A percentile compares a stretch with the other conserved stretches of the same genome.
These are phyloP conservation scores for Metrosideros polymorpha DNA, from an alignment of 441 rosid species.

Conservation along the genomic window DNA sequence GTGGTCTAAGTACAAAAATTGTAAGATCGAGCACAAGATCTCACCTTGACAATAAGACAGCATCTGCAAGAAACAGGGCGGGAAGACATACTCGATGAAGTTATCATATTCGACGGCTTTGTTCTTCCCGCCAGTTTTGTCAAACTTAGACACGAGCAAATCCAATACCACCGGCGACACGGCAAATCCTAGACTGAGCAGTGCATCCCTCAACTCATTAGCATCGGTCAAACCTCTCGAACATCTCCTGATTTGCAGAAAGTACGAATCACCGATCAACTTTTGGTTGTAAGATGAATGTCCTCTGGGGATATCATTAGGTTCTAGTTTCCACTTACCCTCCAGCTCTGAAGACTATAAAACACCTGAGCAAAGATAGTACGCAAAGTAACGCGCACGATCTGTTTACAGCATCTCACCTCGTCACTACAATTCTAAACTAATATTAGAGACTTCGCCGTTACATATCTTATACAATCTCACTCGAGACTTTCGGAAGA, in stretches of 20 bases:
- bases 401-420: neutral
- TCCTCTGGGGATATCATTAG: neutral
- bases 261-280: neutral
- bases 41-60: conserved; percentile 90
- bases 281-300: neutral
- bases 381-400: no score
- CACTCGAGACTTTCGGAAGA: neutral
- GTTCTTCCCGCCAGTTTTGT: conserved; percentile 62
- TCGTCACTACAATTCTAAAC: neutral
- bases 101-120: conserved; percentile 82
- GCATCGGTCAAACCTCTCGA: conserved; percentile 66
- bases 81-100: conserved; percentile 72
- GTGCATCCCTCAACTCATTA: conserved; percentile 77
- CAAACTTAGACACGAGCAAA: conserved; percentile 72
- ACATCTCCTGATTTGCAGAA: conserved; percentile 31
- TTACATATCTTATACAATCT: neutral
- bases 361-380: conserved; percentile 41
- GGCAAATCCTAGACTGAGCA: conserved; percentile 60
- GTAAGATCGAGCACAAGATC: neutral
- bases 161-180: conserved; percentile 69
- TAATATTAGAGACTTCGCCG: neutral
- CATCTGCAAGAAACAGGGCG: conserved; percentile 37
- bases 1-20: neutral
- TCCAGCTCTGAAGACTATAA: conserved; percentile 90
- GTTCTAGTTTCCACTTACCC: conserved; percentile 36